Conservation (phyloP, 176 grass and related monocot genomes). For the Saccharum spontaneum region DNA sequence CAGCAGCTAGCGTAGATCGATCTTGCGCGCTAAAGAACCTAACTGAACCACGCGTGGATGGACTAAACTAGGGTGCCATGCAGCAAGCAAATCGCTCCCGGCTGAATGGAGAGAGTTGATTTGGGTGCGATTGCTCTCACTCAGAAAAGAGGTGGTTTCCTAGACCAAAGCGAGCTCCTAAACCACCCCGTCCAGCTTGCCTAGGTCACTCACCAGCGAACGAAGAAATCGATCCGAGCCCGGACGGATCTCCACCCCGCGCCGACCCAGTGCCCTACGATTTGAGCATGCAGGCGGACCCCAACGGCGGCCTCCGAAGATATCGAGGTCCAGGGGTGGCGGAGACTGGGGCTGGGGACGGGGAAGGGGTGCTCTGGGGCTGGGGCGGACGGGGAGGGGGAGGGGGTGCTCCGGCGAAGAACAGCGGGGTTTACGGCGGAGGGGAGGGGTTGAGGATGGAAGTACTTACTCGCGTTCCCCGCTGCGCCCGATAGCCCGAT, state of each 20-base stretch:
- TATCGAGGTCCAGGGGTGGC: neutral
- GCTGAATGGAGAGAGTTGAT: neutral
- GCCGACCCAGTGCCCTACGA: neutral
- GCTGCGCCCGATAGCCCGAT: neutral
- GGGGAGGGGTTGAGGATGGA: constrained; percentile 1
- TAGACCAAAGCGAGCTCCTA: neutral
- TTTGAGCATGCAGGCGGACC: neutral
- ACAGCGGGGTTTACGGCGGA: constrained; percentile 22
- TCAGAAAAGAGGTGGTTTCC: neutral
- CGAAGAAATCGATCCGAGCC: neutral
- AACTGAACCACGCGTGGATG: neutral
- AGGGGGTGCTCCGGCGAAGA: neutral
- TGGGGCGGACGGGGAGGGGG: neutral
- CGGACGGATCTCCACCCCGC: constrained; percentile 1
- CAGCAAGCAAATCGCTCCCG: neutral
- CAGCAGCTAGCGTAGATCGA: neutral
- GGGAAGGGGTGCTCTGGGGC: too few relatives aligned
- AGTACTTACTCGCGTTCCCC: constrained; percentile 13
- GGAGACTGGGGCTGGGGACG: too few relatives aligned
- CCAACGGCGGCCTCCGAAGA: neutral
- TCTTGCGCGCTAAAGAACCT: neutral
- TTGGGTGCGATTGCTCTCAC: neutral
- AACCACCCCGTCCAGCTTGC: neutral
- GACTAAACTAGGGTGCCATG: neutral
- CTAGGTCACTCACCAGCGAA: constrained; percentile 7